Conservation (phyloP, 2,329 filamentous ascomycete species). For the Orbilia brochopaga region DNA sequence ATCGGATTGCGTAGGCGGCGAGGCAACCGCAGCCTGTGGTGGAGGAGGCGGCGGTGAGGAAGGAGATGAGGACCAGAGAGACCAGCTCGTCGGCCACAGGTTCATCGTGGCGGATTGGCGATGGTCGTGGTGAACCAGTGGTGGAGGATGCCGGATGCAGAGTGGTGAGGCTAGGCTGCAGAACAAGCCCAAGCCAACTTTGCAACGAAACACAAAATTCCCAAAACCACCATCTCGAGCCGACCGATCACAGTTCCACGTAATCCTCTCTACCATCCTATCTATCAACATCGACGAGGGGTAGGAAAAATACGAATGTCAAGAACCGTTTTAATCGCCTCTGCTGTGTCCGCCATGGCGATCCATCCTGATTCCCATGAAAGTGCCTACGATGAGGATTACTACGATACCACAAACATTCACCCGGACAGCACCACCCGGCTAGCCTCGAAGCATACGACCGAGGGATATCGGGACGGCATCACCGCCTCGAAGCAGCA, state of each 20-base stretch:
- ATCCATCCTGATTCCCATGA: conserved; percentile 22
- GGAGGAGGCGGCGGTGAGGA: conserved; percentile 3
- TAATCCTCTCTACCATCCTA: neutral
- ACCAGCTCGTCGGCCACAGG: conserved; percentile 38
- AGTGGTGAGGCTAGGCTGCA: neutral
- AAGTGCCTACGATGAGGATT: conserved; percentile 29
- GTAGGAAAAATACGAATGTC: too few relatives aligned
- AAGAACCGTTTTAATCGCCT: too few relatives aligned
- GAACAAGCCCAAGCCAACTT: neutral
- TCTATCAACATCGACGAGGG: too few relatives aligned
- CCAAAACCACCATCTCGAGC: neutral
- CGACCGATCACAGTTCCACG: neutral
- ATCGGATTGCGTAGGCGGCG: conserved; percentile 13
- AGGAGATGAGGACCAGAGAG: conserved; percentile 29
- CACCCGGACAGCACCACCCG: conserved; percentile 71
- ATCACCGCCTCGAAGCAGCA: conserved; percentile 75
- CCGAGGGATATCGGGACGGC: conserved; percentile 88
- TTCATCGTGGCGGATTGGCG: conserved; percentile 25
- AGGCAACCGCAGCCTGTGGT: neutral
- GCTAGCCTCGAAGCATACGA: conserved; percentile 77
- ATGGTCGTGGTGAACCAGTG: neutral
- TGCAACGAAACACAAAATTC: too few relatives aligned
- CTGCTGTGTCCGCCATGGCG: conserved; percentile 12
- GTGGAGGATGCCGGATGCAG: neutral
- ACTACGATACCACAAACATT: conserved; percentile 32